Evolutionary conservation across 2,329 filamentous ascomycete genomes (phyloP), one percentile per base, ranked within the genome.

Genomic region (Aschersonia sp.): DNA sequence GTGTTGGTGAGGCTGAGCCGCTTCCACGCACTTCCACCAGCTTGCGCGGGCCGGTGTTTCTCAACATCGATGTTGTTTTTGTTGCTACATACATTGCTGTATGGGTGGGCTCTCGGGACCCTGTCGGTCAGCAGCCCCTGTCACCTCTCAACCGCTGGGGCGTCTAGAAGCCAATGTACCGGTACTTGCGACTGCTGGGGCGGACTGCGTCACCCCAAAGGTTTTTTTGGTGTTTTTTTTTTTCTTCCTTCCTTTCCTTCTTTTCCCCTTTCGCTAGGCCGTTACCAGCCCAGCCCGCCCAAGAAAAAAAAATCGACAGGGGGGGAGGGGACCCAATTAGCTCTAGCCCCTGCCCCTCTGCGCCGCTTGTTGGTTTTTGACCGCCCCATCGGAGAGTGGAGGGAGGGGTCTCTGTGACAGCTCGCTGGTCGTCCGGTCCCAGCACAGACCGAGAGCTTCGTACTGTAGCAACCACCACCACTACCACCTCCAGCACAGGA

Each of bases 151-250:
- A 50, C 49, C 44, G 49, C 49, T 50, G 49, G 49, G 49, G 49
- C 47, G 31, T 30, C 32, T 44, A 22, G 22, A 12, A 31, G 31
- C 30, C 14, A 5, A 50, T 30, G 49, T 48, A 50, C 49, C 45
- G 42, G 44, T 50, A 50, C 49, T 45, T 30, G 22, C 11, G n/a
- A 30, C 41, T 42, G 44, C 44, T 50, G 49, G 47, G 48, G 48
- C 39, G 46, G 22, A 22, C 46, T 46, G 49, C 50, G 43, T 51
- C 45, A 47, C 51, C 51, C 53, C 52, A 54, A 54, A 48, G 49
- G 42, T 52, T 53, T 53, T 51, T 35, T 37, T 37, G 42, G 51
- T 53, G 51, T 51, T 35, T 37, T 37, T 37, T 37, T 37, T 37
- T 1, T 4, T 2, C 35, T 5, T 37, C 35, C 35, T 12, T 37